Evolutionary conservation across 495 filamentous ascomycete species (phyloP).

Genomic region (Aspergillus olivimuriae): DNA sequence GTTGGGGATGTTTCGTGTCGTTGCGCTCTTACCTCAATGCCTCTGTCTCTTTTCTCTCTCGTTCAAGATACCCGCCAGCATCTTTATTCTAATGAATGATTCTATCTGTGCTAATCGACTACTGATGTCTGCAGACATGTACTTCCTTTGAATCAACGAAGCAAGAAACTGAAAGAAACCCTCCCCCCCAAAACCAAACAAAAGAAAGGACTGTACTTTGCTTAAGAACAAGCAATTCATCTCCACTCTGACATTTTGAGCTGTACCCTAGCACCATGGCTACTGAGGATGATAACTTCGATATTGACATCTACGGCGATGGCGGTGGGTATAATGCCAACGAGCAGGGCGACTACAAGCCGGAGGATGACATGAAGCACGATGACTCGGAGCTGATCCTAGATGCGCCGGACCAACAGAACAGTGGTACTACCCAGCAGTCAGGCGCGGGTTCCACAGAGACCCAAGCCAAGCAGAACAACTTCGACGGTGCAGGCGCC

Average conservation of each 20-base stretch:
- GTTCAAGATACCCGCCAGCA: slow-evolving; percentile 1
- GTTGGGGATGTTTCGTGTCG: neutral
- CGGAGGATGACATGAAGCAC: slow-evolving; percentile 47
- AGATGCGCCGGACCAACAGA: slow-evolving; percentile 28
- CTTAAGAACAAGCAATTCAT: slow-evolving; percentile 26
- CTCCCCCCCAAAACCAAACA: slow-evolving; percentile 13
- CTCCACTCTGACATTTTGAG: slow-evolving; percentile 22
- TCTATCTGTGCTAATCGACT: slow-evolving; percentile 35
- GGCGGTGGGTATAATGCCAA: slow-evolving; percentile 46
- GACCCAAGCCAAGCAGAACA: slow-evolving; percentile 12
- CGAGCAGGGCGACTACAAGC: slow-evolving; percentile 44
- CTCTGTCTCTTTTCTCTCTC: no score
- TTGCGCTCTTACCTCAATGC: no score
- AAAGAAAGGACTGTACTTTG: slow-evolving; percentile 35
- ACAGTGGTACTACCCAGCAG: slow-evolving; percentile 10
- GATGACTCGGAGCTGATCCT: slow-evolving; percentile 39
- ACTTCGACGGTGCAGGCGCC: slow-evolving; percentile 13
- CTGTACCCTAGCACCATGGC: slow-evolving; percentile 55
- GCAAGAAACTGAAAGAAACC: slow-evolving; percentile 18
- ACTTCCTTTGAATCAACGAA: slow-evolving; percentile 33
- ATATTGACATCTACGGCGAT: slow-evolving; percentile 97
- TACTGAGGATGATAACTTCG: slow-evolving; percentile 83
- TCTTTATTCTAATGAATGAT: slow-evolving; percentile 12
- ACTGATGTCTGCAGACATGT: slow-evolving; percentile 39
- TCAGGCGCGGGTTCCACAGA: slow-evolving; percentile 14